Evolutionary conservation across 2,329 filamentous ascomycete genomes (phyloP), one percentile per base, ranked within the genome.

Genomic region (Apiospora sp.): DNA sequence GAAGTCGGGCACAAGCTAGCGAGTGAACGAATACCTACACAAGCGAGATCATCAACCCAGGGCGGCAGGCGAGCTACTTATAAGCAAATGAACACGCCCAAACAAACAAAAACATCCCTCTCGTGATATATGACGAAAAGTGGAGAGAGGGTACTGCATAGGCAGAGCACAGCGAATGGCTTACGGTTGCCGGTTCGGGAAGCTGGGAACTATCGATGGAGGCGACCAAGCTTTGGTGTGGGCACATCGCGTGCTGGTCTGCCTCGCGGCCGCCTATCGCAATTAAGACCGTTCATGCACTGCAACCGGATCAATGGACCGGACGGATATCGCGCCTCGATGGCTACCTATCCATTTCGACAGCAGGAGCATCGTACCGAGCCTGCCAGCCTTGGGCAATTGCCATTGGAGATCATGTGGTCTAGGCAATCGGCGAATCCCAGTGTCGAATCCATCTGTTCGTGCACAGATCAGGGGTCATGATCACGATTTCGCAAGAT

Each of bases 231-330:
- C 58, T 64, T 41, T 64, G 58, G 58, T 64, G 58, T 64, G 58
- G 58, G 34, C 58, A 41, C 34, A 64, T 64, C 58, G 58, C 58
- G 34, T 64, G 54, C 58, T 64, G 34, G 58, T 14, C 8, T 37
- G 54, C 30, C 54, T 30, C 16, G 22, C 30, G 30, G 16, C 34
- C 41, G 58, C 58, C 58, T 64, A 64, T 64, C 34, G 58, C 22
- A 64, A 64, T 64, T 64, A 64, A 64, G 58, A 34, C 58, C 58
- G 58, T 37, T 64, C 58, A 64, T 64, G 58, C 58, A 41, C 34
- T 64, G 34, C 58, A 5, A 64, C 58, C 58, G 58, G 34, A 12
- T 64, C 58, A 64, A 64, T 64, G 19, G 34, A 37, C 54, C 54
- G 54, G 54, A 61, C 30, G 54, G 54, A 61, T 61, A 61, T 37